Conservation (phyloP, 257 asterid genomes). For the Solanum medicagineum region DNA sequence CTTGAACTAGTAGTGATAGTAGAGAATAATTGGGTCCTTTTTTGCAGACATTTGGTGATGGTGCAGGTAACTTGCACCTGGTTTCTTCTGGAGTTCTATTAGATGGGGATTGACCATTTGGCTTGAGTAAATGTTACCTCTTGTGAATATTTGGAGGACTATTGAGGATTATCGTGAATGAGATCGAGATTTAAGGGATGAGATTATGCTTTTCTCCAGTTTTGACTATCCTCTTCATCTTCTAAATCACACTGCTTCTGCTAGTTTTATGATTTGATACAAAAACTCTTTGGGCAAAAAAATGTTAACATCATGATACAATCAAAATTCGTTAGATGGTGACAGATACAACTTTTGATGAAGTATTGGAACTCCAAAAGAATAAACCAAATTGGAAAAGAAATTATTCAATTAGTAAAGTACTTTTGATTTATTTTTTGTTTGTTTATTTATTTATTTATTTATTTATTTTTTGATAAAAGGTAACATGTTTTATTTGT, state of each 20-base stretch:
- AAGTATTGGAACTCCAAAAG: not conserved
- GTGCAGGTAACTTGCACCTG: not conserved
- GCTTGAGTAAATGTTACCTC: not conserved
- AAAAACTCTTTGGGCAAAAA: not conserved
- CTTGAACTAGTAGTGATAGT: not conserved
- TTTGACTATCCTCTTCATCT: not conserved
- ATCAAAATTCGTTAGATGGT: not conserved
- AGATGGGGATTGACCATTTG: not conserved
- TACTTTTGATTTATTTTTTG: not conserved
- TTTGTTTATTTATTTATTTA: not conserved
- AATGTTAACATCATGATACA: not conserved
- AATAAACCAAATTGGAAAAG: not conserved
- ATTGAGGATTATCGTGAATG: not conserved
- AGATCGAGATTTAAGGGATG: not conserved
- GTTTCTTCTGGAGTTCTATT: not conserved
- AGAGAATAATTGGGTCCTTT: not conserved
- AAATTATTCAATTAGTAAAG: not conserved
- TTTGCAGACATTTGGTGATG: not conserved
- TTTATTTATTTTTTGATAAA: no score
- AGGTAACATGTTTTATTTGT: no score
- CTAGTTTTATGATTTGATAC: not conserved
- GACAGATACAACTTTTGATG: not conserved
- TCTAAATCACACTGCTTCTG: not conserved
- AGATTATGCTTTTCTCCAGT: not conserved
- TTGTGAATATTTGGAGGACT: not conserved